Evolutionary conservation across 2,329 filamentous ascomycete species (phyloP).

Genomic region (Paracoccidioides lutzii): DNA sequence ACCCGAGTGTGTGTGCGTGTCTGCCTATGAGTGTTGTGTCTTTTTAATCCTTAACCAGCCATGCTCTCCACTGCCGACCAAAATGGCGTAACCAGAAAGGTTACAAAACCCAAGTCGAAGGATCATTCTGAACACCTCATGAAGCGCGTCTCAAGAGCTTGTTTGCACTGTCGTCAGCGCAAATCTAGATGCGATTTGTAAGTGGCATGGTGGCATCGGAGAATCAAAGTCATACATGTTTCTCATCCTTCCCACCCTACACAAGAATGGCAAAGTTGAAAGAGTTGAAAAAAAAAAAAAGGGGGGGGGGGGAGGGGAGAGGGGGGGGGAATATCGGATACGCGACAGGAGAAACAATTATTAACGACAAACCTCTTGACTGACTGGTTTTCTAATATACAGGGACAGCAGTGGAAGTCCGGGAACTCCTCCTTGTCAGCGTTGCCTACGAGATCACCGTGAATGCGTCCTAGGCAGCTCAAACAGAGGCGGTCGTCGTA

Average conservation of each 20-base stretch:
- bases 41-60: neutral
- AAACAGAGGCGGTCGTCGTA: slow-evolving; percentile 46
- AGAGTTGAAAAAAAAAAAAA: too few relatives aligned
- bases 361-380: neutral
- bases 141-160: slow-evolving; percentile 37
- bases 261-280: too few relatives aligned
- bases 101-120: slow-evolving; percentile 13
- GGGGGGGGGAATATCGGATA: neutral
- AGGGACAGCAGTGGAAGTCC: slow-evolving; percentile 36
- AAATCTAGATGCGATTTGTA: slow-evolving; percentile 42
- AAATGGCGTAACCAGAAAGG: slow-evolving; percentile 8
- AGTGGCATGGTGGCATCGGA: slow-evolving; percentile 14
- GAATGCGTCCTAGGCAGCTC: slow-evolving; percentile 48
- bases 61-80: slow-evolving; percentile 6
- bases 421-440: slow-evolving; percentile 42
- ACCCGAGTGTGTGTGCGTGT: neutral
- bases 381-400: slow-evolving; percentile 2
- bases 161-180: slow-evolving; percentile 36
- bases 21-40: neutral
- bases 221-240: slow-evolving; percentile 3
- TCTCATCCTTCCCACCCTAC: neutral
- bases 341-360: neutral
- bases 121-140: slow-evolving; percentile 22
- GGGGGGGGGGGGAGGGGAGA: too few relatives aligned
- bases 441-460: slow-evolving; percentile 45